Base-by-base conservation (phyloP, 352 stramenopile species). In the Phytopythium oedochilum region DNA sequence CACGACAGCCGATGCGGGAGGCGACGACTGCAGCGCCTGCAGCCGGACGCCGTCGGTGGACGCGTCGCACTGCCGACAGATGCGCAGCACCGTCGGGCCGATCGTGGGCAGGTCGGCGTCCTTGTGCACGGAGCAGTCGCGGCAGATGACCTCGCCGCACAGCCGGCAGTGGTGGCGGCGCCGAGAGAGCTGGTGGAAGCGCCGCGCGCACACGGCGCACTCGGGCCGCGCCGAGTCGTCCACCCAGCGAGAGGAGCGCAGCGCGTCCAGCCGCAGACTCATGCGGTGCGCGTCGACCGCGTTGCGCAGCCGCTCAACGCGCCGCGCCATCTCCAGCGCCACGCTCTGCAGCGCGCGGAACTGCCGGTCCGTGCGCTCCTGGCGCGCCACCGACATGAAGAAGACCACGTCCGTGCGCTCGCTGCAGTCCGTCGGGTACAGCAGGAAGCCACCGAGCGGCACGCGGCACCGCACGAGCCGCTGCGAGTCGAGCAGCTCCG, bases 391-490 rank as follows among this genome's bases (percentile, higher is more conserved):
- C 26, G 66, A 86, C 66, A 89, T 77, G 60, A 78, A 88, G 57
- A 90, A 93, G 11, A 93, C 75, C n/a, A 92, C 80, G 32, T 88
- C 75, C 9, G 79, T 92, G 26, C 66, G 61, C 25, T 91, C 77
- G 34, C 61, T 68, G 40, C 67, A 59, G 52, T 83, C 64, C 11
- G 78, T 90, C 7, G 72, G 66, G 50, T 89, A 93, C 26, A 92
- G 61, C 15, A 90, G 61, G 45, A 86, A 90, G 6, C 83, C 83
- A 0, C 75, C 75, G 15, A 93, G 61, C 11, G 80, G 83, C n/a
- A 84, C 61, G 7, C 73, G 63, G 40, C 66, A 71, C 8, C 83
- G 83, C 40, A 84, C 63, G 18, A 93, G 68, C 5, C 79, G 75
- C 28, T 86, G 78, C 17, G 78, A 76, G 18, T 83, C 67, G 8